Percentiles rank a stretch among this genome's conserved stretches.
These are phyloP conservation scores for Fusarium abutilonis DNA, from an alignment of 2,329 filamentous ascomycete species.

Conservation along the genomic window DNA sequence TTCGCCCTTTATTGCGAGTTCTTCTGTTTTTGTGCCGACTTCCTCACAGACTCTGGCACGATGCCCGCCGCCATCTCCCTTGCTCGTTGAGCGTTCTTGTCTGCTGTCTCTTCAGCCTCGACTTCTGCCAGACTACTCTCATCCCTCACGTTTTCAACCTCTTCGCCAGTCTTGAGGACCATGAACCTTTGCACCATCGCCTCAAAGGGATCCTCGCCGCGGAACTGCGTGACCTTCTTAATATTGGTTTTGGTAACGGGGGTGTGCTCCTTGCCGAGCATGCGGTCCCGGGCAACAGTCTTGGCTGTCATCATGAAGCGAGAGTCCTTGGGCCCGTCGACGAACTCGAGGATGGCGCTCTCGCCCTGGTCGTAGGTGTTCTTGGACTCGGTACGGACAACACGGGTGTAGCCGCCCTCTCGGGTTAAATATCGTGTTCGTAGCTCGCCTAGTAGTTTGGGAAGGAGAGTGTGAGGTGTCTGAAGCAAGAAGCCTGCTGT, in stretches of 20 bases:
- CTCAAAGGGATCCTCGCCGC: conserved; percentile 75
- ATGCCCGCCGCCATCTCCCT: conserved; percentile 47
- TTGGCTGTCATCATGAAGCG: conserved; percentile 94
- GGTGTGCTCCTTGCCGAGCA: conserved; percentile 67
- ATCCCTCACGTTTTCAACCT: conserved; percentile 13
- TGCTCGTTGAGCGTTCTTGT: conserved; percentile 48
- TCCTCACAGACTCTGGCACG: conserved; percentile 44
- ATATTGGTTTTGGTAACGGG: conserved; percentile 82
- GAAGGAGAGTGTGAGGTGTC: conserved; percentile 75
- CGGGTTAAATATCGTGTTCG: conserved; percentile 80
- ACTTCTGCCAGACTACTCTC: conserved; percentile 29
- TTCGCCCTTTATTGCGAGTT: conserved; percentile 33
- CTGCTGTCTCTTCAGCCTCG: conserved; percentile 35
- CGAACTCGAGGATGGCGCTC: conserved; percentile 91
- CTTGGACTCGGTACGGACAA: conserved; percentile 89
- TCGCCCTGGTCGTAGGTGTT: conserved; percentile 85
- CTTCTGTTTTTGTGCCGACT: conserved; percentile 33
- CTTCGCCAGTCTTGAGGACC: conserved; percentile 34
- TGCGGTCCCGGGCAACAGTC: conserved; percentile 73
- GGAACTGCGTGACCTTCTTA: conserved; percentile 83
- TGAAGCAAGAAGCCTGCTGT: conserved; percentile 47
- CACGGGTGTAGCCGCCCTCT: conserved; percentile 93
- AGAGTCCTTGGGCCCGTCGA: conserved; percentile 93
- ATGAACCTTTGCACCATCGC: conserved; percentile 63
- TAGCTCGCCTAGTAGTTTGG: conserved; percentile 88